A percentile compares a stretch with the other conserved stretches of the same genome.
phyloP scores from a whole-genome alignment of 2,329 filamentous ascomycete genomes.

The Sordariomycetes sp. region DNA sequence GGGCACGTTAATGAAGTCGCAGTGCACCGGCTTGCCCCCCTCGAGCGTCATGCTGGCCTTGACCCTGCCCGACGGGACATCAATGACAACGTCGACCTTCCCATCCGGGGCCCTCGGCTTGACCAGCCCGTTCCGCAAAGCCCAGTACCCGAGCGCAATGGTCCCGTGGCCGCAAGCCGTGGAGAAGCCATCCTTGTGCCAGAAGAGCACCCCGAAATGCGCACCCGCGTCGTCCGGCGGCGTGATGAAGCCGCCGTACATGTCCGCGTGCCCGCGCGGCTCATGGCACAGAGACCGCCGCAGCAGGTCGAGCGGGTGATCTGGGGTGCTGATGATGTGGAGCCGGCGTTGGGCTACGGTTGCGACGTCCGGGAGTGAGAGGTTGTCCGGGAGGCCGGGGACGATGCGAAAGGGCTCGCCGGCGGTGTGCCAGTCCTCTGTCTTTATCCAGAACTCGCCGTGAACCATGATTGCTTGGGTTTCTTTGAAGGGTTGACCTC shows the following conservation, averaged over 20 bases:
- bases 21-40: conserved; percentile 1
- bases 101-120: conserved; percentile 1
- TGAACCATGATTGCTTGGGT: not conserved
- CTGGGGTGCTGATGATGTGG: not conserved
- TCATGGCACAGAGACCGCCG: conserved; percentile 7
- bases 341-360: conserved; percentile 3
- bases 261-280: conserved; percentile 11
- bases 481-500: too few species aligned
- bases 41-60: not conserved
- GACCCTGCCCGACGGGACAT: conserved; percentile 6
- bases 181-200: conserved; percentile 18
- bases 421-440: conserved; percentile 16
- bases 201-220: conserved; percentile 15
- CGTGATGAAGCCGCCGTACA: conserved; percentile 16
- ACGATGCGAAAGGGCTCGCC: conserved; percentile 16
- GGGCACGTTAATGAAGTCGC: conserved; percentile 5
- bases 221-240: conserved; percentile 11
- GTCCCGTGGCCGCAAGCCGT: conserved; percentile 16
- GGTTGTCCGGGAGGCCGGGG: conserved; percentile 4
- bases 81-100: conserved; percentile 5
- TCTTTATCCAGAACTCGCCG: conserved; percentile 11
- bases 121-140: conserved; percentile 6
- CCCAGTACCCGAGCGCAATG: conserved; percentile 16
- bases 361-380: not conserved
- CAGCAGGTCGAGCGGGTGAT: conserved; percentile 3